Evolutionary conservation across 768 basidiomycete species (phyloP).

Genomic region (Suillus sp.): DNA sequence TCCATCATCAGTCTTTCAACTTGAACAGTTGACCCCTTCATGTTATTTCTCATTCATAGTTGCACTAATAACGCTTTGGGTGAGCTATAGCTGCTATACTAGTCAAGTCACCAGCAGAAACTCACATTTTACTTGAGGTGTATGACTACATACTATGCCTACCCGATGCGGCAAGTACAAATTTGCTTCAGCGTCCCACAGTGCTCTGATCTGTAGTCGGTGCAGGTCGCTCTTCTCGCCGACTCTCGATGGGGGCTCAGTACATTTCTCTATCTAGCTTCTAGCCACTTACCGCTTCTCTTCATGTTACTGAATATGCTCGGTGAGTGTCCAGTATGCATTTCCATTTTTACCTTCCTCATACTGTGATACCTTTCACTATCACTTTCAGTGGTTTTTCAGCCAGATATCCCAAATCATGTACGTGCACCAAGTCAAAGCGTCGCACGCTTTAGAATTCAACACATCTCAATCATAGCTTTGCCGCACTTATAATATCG

Average conservation of each 20-base stretch:
- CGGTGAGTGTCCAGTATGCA: not conserved
- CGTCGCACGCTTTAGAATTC: not conserved
- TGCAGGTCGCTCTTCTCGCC: not conserved
- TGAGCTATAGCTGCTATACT: not conserved
- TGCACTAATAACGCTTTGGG: not conserved
- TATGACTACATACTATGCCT: slow-evolving; percentile 1
- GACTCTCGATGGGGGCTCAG: not conserved
- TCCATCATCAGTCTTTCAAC: not conserved
- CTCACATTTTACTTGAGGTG: not conserved
- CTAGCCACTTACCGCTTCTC: not conserved
- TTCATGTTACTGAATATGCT: not conserved
- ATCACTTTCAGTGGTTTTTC: slow-evolving; percentile 1
- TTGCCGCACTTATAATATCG: slow-evolving; percentile 2
- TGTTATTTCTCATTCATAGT: not conserved
- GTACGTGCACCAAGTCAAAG: not conserved
- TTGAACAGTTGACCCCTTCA: not conserved
- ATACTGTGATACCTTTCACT: not conserved
- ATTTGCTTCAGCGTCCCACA: not conserved
- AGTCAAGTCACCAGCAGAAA: not conserved
- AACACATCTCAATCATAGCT: not conserved
- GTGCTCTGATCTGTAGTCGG: not conserved
- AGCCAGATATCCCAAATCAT: not conserved
- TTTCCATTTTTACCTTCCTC: not conserved
- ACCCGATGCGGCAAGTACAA: not conserved
- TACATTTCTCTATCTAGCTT: not conserved